Percentiles rank a stretch among this genome's conserved stretches.
Conservation (phyloP, 164 flowering plant species). For the Nymphaea colorata region DNA sequence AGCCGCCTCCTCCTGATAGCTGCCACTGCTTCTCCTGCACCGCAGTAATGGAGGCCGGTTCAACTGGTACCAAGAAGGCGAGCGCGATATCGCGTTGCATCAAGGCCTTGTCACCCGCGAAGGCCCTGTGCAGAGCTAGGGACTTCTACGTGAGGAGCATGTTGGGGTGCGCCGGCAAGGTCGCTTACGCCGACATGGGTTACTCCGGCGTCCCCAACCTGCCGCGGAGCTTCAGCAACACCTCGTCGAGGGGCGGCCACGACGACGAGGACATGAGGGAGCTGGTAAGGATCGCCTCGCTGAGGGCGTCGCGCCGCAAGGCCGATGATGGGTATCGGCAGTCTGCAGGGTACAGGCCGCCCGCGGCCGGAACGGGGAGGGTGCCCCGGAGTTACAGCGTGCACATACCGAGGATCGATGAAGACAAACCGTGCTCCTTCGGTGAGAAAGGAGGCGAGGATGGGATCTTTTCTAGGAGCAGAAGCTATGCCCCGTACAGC, state of each 20-base stretch:
- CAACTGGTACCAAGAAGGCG: too few species aligned
- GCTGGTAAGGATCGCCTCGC: background rate
- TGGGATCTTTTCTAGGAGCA: conserved; percentile 26
- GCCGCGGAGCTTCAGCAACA: conserved; percentile 6
- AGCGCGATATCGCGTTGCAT: background rate
- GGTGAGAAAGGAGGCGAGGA: conserved; percentile 18
- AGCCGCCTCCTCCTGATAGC: too few species aligned
- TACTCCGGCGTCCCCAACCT: background rate
- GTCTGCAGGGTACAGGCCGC: background rate
- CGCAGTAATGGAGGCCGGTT: too few species aligned
- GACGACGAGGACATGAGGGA: conserved; percentile 2
- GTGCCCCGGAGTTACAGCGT: conserved; percentile 49
- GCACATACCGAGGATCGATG: conserved; percentile 65
- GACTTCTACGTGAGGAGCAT: conserved; percentile 8
- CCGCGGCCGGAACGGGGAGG: conserved; percentile 6
- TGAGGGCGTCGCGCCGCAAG: background rate
- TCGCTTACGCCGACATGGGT: background rate
- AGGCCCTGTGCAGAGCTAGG: conserved; percentile 2
- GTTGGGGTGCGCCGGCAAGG: background rate
- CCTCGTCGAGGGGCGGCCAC: background rate
- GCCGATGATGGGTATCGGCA: background rate
- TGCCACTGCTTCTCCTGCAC: too few species aligned
- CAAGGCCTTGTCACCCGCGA: conserved; percentile 4
- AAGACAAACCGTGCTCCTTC: conserved; percentile 38
- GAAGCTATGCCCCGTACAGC: conserved; percentile 27